These are phyloP conservation scores for Ophiocordyceps camponoti-floridani DNA, from an alignment of 2,329 filamentous ascomycete species.

Conservation along the genomic window DNA sequence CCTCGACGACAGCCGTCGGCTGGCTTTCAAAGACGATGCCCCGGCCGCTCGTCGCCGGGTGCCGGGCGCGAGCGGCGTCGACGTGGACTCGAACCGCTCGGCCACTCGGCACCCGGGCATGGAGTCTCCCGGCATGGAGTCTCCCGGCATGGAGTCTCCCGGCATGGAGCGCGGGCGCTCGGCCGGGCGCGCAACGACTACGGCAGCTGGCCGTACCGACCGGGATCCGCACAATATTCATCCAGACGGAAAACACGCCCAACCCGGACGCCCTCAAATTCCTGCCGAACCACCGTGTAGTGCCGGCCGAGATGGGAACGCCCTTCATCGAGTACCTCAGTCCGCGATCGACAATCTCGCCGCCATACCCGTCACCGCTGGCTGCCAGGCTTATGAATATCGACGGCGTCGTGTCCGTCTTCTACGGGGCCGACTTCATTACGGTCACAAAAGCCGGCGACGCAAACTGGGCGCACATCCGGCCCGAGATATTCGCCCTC, in stretches of 20 bases:
- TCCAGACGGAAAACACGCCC: slow-evolving; percentile 88
- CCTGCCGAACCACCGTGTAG: slow-evolving; percentile 71
- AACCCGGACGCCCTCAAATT: slow-evolving; percentile 97
- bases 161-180: slow-evolving; percentile 6
- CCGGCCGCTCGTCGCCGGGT: slow-evolving; percentile 6
- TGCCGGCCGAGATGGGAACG: slow-evolving; percentile 54
- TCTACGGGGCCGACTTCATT: slow-evolving; percentile 91
- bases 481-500: slow-evolving; percentile 84
- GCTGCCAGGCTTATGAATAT: slow-evolving; percentile 83
- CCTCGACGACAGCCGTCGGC: slow-evolving; percentile 8
- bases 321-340: slow-evolving; percentile 85
- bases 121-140: too few species aligned
- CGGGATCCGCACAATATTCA: slow-evolving; percentile 67
- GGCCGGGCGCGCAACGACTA: slow-evolving; percentile 1
- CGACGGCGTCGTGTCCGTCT: slow-evolving; percentile 86
- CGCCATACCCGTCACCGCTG: slow-evolving; percentile 79
- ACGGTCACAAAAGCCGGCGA: slow-evolving; percentile 83
- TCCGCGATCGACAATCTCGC: slow-evolving; percentile 72
- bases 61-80: slow-evolving; percentile 7
- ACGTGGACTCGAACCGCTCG: slow-evolving; percentile 8
- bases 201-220: slow-evolving; percentile 2
- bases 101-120: slow-evolving; percentile 10
- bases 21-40: slow-evolving; percentile 6
- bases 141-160: slow-evolving; percentile 4
- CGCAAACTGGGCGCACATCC: slow-evolving; percentile 85